These are phyloP conservation scores for Secale cereale DNA, from an alignment of 176 grass and related monocot species.

Conservation along the genomic window DNA sequence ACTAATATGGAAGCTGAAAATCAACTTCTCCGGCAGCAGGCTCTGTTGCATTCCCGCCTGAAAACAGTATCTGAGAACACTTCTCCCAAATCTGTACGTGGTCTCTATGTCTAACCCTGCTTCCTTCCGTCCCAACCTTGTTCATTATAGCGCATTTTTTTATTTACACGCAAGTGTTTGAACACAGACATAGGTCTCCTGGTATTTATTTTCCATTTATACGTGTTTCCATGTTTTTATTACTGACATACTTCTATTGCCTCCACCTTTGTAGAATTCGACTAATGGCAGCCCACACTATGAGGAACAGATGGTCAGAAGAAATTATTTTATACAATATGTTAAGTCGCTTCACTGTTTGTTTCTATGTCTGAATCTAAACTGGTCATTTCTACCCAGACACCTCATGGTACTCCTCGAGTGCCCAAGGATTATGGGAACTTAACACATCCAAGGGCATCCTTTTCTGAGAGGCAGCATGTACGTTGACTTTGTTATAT, in stretches of 20 bases:
- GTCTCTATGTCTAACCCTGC: constrained; percentile 12
- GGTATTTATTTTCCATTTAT: not conserved
- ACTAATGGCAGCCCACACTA: constrained; percentile 42
- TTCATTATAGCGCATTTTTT: not conserved
- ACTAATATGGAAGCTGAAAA: constrained; percentile 93
- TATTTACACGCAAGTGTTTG: constrained; percentile 17
- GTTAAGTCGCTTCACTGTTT: constrained; percentile 25
- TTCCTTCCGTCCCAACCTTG: not conserved
- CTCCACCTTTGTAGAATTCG: constrained; percentile 53
- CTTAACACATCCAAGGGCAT: constrained; percentile 50
- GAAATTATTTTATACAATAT: constrained; percentile 24
- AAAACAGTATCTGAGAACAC: constrained; percentile 47
- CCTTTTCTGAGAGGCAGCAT: constrained; percentile 77
- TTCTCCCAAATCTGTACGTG: constrained; percentile 68
- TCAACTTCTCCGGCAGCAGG: constrained; percentile 77
- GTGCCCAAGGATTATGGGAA: constrained; percentile 55
- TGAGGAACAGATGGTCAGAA: constrained; percentile 63
- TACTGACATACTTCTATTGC: constrained; percentile 25
- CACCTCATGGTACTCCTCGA: constrained; percentile 63
- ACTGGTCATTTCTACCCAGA: constrained; percentile 51
- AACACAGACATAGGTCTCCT: constrained; percentile 9
- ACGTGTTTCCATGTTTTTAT: constrained; percentile 13
- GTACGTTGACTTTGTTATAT: constrained; percentile 38
- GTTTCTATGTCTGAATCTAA: constrained; percentile 41
- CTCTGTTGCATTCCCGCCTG: constrained; percentile 40